Percentiles rank a stretch among this genome's conserved stretches.
Evolutionary conservation across 2,329 filamentous ascomycete genomes (phyloP).

Genomic region (Scedosporium minutisporum): DNA sequence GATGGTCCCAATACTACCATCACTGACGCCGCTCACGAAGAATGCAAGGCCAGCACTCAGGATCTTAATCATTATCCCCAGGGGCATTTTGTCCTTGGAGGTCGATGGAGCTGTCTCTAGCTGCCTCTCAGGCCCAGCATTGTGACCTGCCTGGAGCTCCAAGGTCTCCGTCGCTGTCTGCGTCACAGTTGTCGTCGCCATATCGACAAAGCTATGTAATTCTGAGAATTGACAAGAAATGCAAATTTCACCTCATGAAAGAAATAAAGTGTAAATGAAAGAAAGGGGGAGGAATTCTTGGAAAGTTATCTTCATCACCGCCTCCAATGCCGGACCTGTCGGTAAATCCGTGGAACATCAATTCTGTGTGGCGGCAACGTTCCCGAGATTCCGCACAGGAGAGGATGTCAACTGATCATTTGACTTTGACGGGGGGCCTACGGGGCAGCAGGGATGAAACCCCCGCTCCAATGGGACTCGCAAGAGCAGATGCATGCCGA

Average conservation of each 20-base stretch:
- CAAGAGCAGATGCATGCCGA: too few relatives aligned
- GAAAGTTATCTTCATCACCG: neutral
- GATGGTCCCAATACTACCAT: conserved; percentile 53
- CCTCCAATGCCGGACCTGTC: too few relatives aligned
- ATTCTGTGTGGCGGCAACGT: too few relatives aligned
- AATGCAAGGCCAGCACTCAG: conserved; percentile 50
- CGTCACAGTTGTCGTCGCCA: conserved; percentile 1
- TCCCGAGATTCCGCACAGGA: too few relatives aligned
- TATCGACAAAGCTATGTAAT: neutral
- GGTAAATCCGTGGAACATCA: too few relatives aligned
- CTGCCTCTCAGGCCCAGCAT: neutral
- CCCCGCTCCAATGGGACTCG: too few relatives aligned
- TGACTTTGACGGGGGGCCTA: too few relatives aligned
- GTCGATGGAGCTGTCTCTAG: neutral
- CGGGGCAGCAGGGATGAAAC: too few relatives aligned
- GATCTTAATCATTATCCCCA: conserved; percentile 33
- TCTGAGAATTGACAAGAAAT: neutral
- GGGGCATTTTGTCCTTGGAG: conserved; percentile 10
- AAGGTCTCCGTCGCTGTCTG: neutral
- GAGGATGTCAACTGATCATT: too few relatives aligned
- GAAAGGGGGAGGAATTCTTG: neutral
- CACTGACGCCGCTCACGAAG: conserved; percentile 56
- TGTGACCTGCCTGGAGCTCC: neutral
- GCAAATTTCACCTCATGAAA: neutral
- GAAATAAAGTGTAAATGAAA: neutral